Base-by-base conservation (phyloP, 2,329 filamentous ascomycete genomes). In the Monilinia polystroma region DNA sequence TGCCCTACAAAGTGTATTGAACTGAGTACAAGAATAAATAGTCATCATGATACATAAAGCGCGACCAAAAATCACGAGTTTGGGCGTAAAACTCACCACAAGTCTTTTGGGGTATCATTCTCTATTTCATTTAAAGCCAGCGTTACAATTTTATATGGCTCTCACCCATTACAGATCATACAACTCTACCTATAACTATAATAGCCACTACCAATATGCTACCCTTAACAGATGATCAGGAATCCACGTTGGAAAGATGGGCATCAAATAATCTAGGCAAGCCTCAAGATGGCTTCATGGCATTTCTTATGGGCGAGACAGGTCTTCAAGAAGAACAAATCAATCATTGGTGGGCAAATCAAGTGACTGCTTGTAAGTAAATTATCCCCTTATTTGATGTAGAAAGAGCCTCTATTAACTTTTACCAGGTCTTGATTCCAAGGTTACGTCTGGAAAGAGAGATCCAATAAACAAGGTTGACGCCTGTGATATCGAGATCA, bases 221-320 rank as follows among this genome's bases (percentile, higher is more conserved):
- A 38, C 59, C 52, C 3, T 64, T 72, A 32, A 69, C 62, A 10
- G 65, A 64, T 45, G 65, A 68, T 0, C 71, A 72, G 35, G 70
- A 71, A 20, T 64, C 47, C 59, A 70, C 64, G 8, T 57, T 72
- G 23, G 62, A 35, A 1, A 60, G 55, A 12, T 72, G 71, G 71
- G 71, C 64, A 5, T 49, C 58, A 23, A 60, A 56, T 12, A 47
- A 68, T 20, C 66, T 67, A 20, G 69, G 67, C 26, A 49, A 68
- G 8, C 70, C 67, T 26, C 58, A 55, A 20, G 60, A 68, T 20
- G 59, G 53, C 5, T 62, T 47, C 29, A 67, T 69, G 47, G 63
- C 41, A 1, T 70, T 70, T 55, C 63, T 71, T 4, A 41, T 54
- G 18, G 59, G 26, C 8, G 66, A 69, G 52, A 69, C 67, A 47